These are phyloP conservation scores for Neofusicoccum ribis DNA, from an alignment of 2,329 filamentous ascomycete species.

Conservation along the genomic window DNA sequence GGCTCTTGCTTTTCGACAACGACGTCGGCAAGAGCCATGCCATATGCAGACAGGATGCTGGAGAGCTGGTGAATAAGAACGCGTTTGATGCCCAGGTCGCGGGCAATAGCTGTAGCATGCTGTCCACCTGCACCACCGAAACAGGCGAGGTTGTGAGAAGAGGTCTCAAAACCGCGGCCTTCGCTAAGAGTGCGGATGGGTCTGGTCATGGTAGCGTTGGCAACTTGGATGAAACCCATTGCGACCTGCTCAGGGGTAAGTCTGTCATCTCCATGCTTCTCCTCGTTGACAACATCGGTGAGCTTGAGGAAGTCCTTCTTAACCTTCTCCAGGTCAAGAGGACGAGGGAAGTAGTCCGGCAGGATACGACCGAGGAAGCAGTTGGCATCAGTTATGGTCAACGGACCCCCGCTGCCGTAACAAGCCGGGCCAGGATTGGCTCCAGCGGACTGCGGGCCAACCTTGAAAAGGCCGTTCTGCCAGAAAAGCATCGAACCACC, in stretches of 20 bases:
- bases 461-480: slow-evolving; percentile 84
- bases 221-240: slow-evolving; percentile 30
- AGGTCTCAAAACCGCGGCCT: slow-evolving; percentile 29
- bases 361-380: slow-evolving; percentile 67
- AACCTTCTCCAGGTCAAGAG: slow-evolving; percentile 54
- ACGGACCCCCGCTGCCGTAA: slow-evolving; percentile 83
- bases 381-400: slow-evolving; percentile 89
- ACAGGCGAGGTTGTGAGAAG: slow-evolving; percentile 29
- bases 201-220: slow-evolving; percentile 35
- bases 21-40: slow-evolving; percentile 34
- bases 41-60: slow-evolving; percentile 50
- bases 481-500: slow-evolving; percentile 85
- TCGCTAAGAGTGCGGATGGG: slow-evolving; percentile 33
- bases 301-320: slow-evolving; percentile 43
- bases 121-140: slow-evolving; percentile 39
- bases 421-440: slow-evolving; percentile 89
- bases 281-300: slow-evolving; percentile 45
- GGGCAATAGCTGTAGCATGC: slow-evolving; percentile 47
- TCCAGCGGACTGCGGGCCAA: slow-evolving; percentile 84
- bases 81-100: slow-evolving; percentile 44
- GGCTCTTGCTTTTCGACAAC: slow-evolving; percentile 70
- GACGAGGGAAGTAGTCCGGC: slow-evolving; percentile 32
- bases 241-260: slow-evolving; percentile 33
- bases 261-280: slow-evolving; percentile 45
- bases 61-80: slow-evolving; percentile 50